These are phyloP conservation scores for Hemileia vastatrix DNA, from an alignment of 1,284 basidiomycete species.

Conservation along the genomic window DNA sequence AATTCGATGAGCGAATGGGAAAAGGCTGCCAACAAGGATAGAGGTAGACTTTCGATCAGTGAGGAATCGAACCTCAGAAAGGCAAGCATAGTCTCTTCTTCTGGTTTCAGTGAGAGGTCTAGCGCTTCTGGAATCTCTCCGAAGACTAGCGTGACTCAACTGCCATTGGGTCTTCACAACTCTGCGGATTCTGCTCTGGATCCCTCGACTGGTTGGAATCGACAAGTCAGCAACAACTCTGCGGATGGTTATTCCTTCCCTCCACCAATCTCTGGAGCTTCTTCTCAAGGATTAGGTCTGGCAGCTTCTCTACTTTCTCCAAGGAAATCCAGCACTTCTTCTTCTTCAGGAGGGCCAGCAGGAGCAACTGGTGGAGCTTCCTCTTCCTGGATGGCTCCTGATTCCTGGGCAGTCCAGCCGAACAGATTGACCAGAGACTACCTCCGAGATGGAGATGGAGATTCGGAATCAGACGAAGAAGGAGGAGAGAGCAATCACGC, in stretches of 20 bases:
- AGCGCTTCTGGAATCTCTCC: neutral
- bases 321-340: neutral
- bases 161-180: neutral
- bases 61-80: neutral
- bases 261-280: neutral
- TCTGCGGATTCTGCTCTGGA: neutral
- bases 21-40: neutral
- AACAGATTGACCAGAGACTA: slow-evolving; percentile 29
- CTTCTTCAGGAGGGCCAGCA: neutral
- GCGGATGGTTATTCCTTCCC: neutral
- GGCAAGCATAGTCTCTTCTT: neutral
- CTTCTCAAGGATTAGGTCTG: neutral
- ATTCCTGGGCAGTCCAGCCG: slow-evolving; percentile 42
- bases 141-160: neutral
- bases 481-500: neutral
- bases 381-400: slow-evolving; percentile 42
- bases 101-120: neutral
- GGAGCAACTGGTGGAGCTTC: slow-evolving; percentile 7
- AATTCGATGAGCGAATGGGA: neutral
- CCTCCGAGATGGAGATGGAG: slow-evolving; percentile 33
- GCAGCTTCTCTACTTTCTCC: neutral
- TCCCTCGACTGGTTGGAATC: neutral
- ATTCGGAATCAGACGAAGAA: slow-evolving; percentile 26
- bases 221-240: neutral
- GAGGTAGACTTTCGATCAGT: neutral